phyloP scores from a whole-genome alignment of 2,329 filamentous ascomycete species.

The Penicillium freii region DNA sequence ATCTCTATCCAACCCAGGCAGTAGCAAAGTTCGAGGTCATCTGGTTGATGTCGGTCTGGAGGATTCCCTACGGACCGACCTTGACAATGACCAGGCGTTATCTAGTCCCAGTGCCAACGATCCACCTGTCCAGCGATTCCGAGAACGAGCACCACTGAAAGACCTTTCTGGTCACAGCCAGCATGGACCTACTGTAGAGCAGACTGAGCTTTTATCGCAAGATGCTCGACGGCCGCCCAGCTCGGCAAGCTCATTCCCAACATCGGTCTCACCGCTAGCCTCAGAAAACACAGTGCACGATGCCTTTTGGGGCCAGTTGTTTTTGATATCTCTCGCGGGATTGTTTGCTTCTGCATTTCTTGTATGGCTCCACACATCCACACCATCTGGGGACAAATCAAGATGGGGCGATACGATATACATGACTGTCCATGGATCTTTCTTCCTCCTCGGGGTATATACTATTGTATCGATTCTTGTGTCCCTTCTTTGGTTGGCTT shows the following conservation, averaged over 20 bases:
- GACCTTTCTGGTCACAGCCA: conserved; percentile 41
- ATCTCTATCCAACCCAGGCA: conserved; percentile 32
- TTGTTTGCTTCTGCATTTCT: conserved; percentile 86
- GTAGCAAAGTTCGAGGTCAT: conserved; percentile 59
- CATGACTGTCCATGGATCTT: conserved; percentile 78
- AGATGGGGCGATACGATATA: conserved; percentile 89
- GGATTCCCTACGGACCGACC: conserved; percentile 53
- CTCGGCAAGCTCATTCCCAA: conserved; percentile 54
- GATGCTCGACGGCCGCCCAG: conserved; percentile 48
- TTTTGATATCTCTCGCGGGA: conserved; percentile 77
- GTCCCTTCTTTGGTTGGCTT: conserved; percentile 84
- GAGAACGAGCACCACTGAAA: conserved; percentile 43
- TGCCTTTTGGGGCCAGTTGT: conserved; percentile 87
- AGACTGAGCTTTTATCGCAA: conserved; percentile 50
- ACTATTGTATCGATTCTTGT: conserved; percentile 87
- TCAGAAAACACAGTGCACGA: conserved; percentile 78
- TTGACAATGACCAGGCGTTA: conserved; percentile 43
- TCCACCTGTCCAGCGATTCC: conserved; percentile 56
- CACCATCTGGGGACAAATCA: conserved; percentile 64
- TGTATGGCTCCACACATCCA: conserved; percentile 82
- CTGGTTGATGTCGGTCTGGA: conserved; percentile 89
- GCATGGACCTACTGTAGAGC: conserved; percentile 50
- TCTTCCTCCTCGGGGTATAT: conserved; percentile 85
- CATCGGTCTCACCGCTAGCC: conserved; percentile 57
- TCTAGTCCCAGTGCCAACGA: conserved; percentile 47